Evolutionary conservation across 2,329 filamentous ascomycete species (phyloP).

Genomic region (Aspergillus carbonarius): DNA sequence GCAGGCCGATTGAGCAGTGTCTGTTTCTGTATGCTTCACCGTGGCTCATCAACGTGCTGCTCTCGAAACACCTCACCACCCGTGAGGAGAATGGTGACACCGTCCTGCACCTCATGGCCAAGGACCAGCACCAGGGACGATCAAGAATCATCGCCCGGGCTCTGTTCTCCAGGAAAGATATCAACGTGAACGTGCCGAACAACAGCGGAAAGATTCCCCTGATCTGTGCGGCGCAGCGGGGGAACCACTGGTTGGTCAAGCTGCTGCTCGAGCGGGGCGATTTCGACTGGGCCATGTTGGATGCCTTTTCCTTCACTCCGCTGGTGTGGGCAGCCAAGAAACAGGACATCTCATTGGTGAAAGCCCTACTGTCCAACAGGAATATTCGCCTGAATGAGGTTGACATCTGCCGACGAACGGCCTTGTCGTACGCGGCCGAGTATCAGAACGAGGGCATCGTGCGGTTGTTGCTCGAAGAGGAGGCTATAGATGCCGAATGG

Average conservation of each 20-base stretch:
- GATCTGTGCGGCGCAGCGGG: not conserved
- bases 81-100: not conserved
- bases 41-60: not conserved
- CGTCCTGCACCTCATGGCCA: not conserved
- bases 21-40: not conserved
- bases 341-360: not conserved
- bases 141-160: not conserved
- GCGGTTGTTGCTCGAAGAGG: not conserved
- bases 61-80: not conserved
- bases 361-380: not conserved
- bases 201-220: not conserved
- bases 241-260: not conserved
- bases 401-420: not conserved
- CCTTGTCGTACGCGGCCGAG: not conserved
- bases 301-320: not conserved
- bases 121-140: not conserved
- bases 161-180: not conserved
- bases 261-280: not conserved
- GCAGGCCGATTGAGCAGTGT: not conserved
- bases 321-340: not conserved
- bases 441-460: not conserved
- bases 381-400: not conserved
- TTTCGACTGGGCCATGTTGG: not conserved
- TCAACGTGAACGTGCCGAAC: not conserved
- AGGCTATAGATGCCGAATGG: not conserved